These are phyloP conservation scores for Corylus avellana DNA, from an alignment of 306 rosid genomes.

Conservation along the genomic window DNA sequence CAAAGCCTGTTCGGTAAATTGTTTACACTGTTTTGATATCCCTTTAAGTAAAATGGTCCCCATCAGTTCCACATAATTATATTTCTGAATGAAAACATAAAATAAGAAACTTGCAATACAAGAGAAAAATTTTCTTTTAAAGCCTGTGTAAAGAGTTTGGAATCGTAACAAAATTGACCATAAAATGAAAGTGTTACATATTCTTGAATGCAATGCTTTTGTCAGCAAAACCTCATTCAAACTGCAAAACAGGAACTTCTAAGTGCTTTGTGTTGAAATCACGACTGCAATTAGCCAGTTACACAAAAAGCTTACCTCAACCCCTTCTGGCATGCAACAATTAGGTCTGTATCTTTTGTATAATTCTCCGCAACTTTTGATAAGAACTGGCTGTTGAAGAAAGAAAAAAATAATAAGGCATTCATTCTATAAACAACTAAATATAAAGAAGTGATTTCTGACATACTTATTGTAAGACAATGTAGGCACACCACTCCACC, in stretches of 20 bases:
- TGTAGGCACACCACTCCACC: constrained; percentile 96
- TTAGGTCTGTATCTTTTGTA: constrained; percentile 77
- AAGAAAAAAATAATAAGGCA: constrained; percentile 25
- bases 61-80: not conserved
- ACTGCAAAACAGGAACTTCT: constrained; percentile 12
- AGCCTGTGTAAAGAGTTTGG: not conserved
- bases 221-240: not conserved
- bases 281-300: constrained; percentile 18
- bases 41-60: not conserved
- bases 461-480: constrained; percentile 69
- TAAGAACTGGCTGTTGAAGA: constrained; percentile 65
- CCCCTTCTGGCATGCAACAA: constrained; percentile 93
- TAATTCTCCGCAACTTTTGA: constrained; percentile 73
- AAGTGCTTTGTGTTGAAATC: constrained; percentile 23
- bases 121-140: not conserved
- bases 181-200: not conserved
- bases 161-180: not conserved
- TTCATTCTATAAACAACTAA: constrained; percentile 12
- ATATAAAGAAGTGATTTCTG: constrained; percentile 13
- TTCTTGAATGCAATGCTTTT: not conserved
- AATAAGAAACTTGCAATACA: not conserved
- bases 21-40: not conserved
- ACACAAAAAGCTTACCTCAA: constrained; percentile 56
- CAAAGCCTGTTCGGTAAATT: not conserved
- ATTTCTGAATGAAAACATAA: not conserved